Conservation (phyloP, 169 alveolate genomes). For the Plasmodium vivax region DNA sequence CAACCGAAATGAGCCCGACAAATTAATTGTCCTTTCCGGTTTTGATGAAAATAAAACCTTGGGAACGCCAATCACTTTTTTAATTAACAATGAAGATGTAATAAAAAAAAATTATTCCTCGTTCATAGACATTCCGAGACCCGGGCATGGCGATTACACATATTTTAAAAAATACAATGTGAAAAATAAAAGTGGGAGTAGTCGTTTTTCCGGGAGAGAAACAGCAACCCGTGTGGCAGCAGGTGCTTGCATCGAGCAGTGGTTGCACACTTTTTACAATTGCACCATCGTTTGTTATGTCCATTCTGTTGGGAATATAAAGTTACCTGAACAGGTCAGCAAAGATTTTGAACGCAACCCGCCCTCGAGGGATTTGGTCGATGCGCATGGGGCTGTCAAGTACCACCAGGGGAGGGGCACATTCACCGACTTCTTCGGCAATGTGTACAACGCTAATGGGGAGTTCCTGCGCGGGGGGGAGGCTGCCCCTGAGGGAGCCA, state of each 20-base stretch:
- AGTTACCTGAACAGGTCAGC: constrained; percentile 2
- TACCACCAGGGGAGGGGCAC: constrained; percentile 5
- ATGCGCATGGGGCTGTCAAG: constrained; percentile 22
- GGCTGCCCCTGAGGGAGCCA: not conserved
- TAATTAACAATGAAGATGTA: constrained; percentile 35
- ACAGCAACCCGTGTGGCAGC: constrained; percentile 57
- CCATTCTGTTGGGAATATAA: constrained; percentile 42
- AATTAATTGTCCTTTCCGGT: constrained; percentile 32
- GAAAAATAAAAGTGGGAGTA: constrained; percentile 55
- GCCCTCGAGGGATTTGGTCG: constrained; percentile 15
- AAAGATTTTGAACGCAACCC: constrained; percentile 23
- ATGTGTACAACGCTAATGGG: constrained; percentile 10
- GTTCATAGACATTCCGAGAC: constrained; percentile 48
- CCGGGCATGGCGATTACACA: constrained; percentile 62
- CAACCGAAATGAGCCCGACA: constrained; percentile 27
- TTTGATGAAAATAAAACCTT: constrained; percentile 48
- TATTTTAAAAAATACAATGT: constrained; percentile 61
- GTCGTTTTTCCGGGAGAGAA: constrained; percentile 55
- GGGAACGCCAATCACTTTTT: constrained; percentile 41
- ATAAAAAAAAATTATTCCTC: constrained; percentile 28
- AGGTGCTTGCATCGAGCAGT: constrained; percentile 51
- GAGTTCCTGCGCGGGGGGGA: not conserved
- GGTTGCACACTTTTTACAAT: constrained; percentile 22
- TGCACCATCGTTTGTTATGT: constrained; percentile 32
- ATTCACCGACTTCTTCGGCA: constrained; percentile 41